phyloP scores from a whole-genome alignment of 768 basidiomycete genomes.

The Calocera cornea region DNA sequence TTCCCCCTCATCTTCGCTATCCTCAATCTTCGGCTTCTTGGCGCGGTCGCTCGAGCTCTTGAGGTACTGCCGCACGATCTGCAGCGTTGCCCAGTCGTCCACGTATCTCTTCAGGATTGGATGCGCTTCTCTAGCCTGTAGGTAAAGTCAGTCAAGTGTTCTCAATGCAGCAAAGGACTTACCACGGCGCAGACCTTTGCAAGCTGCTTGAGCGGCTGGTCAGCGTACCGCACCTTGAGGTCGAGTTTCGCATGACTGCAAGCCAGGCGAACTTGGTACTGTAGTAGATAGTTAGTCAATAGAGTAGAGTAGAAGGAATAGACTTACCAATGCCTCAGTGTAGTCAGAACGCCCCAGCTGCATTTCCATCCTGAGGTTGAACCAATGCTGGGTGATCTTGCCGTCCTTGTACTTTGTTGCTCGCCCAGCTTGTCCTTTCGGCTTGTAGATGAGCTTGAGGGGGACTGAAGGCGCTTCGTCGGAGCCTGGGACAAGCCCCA shows the following conservation, averaged over 20 bases:
- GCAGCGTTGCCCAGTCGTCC: background rate
- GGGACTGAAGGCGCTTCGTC: background rate
- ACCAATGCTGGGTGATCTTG: background rate
- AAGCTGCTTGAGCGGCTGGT: background rate
- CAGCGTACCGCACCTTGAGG: background rate
- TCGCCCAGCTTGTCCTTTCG: background rate
- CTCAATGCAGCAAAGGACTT: background rate
- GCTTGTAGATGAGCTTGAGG: background rate
- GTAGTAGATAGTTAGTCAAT: background rate
- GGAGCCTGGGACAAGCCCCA: background rate
- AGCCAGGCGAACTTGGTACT: background rate
- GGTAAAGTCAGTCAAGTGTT: background rate
- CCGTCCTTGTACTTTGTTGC: background rate
- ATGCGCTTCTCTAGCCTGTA: background rate
- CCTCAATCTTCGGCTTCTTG: no score
- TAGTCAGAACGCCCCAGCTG: background rate
- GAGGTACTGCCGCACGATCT: background rate
- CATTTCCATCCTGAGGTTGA: background rate
- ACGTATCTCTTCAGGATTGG: background rate
- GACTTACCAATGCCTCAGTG: background rate
- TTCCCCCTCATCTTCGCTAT: no score
- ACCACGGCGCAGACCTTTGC: background rate
- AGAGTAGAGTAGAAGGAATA: background rate
- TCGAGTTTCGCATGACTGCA: background rate
- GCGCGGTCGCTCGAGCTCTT: no score